phyloP scores from a whole-genome alignment of 306 rosid genomes.

The Vigna mungo region DNA sequence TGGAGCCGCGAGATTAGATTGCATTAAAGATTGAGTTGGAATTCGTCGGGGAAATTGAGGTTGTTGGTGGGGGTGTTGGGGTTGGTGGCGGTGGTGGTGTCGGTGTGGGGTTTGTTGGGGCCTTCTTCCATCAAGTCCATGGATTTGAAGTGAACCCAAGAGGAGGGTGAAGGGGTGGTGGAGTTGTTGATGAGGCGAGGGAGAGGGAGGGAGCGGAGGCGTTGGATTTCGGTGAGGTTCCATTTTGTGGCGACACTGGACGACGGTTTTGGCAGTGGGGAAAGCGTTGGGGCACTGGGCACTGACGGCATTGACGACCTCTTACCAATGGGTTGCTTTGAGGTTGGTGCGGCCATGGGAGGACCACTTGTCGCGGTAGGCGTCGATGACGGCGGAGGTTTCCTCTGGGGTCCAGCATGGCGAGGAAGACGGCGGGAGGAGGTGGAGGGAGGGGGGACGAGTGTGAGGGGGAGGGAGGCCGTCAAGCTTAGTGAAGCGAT shows the following conservation, averaged over 20 bases:
- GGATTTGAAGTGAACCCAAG: slow-evolving; percentile 90
- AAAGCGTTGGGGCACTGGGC: slow-evolving; percentile 69
- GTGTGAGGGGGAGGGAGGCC: too few relatives aligned
- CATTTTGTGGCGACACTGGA: slow-evolving; percentile 98
- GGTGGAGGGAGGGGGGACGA: too few relatives aligned
- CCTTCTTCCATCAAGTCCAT: slow-evolving; percentile 96
- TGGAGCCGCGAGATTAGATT: background rate
- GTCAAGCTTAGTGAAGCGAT: too few relatives aligned
- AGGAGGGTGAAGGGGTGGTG: slow-evolving; percentile 39
- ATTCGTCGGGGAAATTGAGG: slow-evolving; percentile 44
- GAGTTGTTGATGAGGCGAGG: background rate
- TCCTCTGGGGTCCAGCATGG: too few relatives aligned
- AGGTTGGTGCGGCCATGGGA: slow-evolving; percentile 90
- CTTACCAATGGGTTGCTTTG: slow-evolving; percentile 94
- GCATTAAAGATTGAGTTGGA: background rate
- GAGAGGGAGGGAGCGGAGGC: slow-evolving; percentile 60
- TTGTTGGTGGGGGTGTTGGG: background rate
- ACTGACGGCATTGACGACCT: slow-evolving; percentile 80
- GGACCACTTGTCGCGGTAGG: slow-evolving; percentile 85
- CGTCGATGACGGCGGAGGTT: too few relatives aligned
- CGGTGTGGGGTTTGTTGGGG: slow-evolving; percentile 53
- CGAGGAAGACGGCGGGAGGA: too few relatives aligned
- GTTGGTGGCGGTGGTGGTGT: background rate
- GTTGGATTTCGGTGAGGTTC: slow-evolving; percentile 90
- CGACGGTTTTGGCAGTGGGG: slow-evolving; percentile 81